Conservation (phyloP, 169 alveolate genomes). For the Babesia caballi region DNA sequence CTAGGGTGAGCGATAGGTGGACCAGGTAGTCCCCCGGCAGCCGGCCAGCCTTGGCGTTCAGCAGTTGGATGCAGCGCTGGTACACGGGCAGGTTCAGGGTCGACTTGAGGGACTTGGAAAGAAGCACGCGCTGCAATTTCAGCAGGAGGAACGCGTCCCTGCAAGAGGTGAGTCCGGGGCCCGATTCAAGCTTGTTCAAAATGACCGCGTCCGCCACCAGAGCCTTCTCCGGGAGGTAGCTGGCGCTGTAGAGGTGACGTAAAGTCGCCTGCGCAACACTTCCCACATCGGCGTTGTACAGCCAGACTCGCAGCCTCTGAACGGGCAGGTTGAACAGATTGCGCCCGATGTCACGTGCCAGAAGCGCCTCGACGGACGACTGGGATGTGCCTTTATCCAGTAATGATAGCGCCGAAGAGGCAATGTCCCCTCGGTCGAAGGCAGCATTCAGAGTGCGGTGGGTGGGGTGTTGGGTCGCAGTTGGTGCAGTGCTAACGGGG, state of each 20-base stretch:
- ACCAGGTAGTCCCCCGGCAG: slow-evolving; percentile 1
- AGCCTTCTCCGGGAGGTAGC: background rate
- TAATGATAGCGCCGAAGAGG: background rate
- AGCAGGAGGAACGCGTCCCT: slow-evolving; percentile 3
- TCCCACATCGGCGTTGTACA: slow-evolving; percentile 1
- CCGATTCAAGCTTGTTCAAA: background rate
- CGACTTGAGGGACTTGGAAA: background rate
- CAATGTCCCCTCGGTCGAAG: slow-evolving; percentile 13
- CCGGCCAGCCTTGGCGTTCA: background rate
- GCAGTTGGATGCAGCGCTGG: background rate
- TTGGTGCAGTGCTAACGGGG: too few relatives aligned
- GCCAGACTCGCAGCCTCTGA: slow-evolving; percentile 31
- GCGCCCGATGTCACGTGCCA: background rate
- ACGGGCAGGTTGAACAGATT: slow-evolving; percentile 22
- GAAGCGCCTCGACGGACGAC: background rate
- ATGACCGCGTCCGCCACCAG: slow-evolving; percentile 3
- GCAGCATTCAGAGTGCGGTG: slow-evolving; percentile 17
- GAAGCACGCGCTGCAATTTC: slow-evolving; percentile 9
- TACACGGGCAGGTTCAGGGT: background rate
- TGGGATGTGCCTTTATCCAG: background rate
- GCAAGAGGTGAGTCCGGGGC: background rate
- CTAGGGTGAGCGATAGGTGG: background rate
- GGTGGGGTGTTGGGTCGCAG: too few relatives aligned
- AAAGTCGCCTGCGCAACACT: background rate
- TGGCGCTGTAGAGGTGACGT: background rate